Percentiles rank a stretch among this genome's conserved stretches.
phyloP scores from a whole-genome alignment of 345 rosid genomes.

The Ceriops decandra region DNA sequence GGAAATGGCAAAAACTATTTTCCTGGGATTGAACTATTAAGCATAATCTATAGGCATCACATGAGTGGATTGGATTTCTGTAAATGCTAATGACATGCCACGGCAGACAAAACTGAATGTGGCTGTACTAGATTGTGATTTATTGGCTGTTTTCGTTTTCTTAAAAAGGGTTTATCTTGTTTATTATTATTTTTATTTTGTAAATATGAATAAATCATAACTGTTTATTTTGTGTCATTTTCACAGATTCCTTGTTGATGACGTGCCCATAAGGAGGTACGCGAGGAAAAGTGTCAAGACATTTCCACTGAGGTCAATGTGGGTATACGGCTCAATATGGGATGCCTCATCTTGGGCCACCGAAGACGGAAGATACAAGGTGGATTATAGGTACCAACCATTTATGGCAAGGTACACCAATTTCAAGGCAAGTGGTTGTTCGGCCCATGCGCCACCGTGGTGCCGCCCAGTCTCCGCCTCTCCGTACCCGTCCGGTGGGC shows the following conservation, averaged over 20 bases:
- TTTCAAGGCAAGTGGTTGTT: slow-evolving; percentile 76
- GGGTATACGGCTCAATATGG: slow-evolving; percentile 97
- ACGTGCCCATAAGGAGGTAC: slow-evolving; percentile 91
- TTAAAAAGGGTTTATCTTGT: background rate
- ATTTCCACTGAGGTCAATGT: slow-evolving; percentile 91
- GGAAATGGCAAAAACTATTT: background rate
- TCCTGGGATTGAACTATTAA: background rate
- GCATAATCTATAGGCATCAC: background rate
- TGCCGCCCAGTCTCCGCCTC: slow-evolving; percentile 73
- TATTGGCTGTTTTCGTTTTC: too few species aligned
- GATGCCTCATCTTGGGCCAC: slow-evolving; percentile 99
- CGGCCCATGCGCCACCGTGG: slow-evolving; percentile 54
- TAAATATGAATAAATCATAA: too few species aligned
- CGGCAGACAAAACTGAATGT: slow-evolving; percentile 9
- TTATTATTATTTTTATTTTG: background rate
- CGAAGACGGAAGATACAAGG: slow-evolving; percentile 92
- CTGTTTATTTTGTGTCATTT: background rate
- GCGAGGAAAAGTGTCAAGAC: slow-evolving; percentile 67
- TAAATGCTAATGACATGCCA: slow-evolving; percentile 2
- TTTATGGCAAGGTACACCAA: slow-evolving; percentile 67
- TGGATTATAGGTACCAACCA: slow-evolving; percentile 81
- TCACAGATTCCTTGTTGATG: slow-evolving; percentile 87
- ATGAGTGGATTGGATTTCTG: background rate
- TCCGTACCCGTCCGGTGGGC: slow-evolving; percentile 62
- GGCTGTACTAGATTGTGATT: background rate